Conservation (phyloP, 2,329 filamentous ascomycete species). For the Trichoderma asperellum region DNA sequence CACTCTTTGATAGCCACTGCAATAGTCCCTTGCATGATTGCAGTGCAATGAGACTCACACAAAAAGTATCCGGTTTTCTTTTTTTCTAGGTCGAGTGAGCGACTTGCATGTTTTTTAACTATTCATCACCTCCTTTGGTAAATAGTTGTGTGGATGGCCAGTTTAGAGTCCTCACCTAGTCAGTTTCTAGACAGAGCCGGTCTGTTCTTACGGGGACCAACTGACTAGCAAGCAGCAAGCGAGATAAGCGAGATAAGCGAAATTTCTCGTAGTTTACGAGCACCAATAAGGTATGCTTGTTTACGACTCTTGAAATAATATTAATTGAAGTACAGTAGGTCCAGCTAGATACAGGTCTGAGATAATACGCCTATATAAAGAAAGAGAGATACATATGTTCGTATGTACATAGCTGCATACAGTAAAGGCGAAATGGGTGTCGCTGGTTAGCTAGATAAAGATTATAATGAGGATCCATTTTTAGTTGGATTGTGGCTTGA, state of each 20-base stretch:
- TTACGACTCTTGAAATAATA: neutral
- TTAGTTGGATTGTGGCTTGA: no score
- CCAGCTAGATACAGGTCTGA: neutral
- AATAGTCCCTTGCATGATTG: no score
- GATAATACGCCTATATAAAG: neutral
- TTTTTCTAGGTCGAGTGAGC: no score
- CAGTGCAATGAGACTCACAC: no score
- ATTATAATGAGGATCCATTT: no score
- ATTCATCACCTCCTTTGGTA: neutral
- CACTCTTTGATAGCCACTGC: no score
- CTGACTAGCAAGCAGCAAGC: neutral
- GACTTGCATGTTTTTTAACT: no score
- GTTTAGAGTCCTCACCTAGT: no score
- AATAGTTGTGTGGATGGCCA: neutral
- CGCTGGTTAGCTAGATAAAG: no score
- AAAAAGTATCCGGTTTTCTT: no score
- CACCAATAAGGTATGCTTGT: neutral
- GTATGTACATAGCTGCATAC: neutral
- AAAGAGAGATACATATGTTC: neutral
- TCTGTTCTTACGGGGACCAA: neutral
- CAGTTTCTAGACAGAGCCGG: no score
- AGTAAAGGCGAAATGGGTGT: no score
- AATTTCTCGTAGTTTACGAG: neutral
- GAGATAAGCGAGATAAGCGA: neutral
- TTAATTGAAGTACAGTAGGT: neutral